Evolutionary conservation across 2,329 filamentous ascomycete species (phyloP).

Genomic region (Alternaria tenuissima): DNA sequence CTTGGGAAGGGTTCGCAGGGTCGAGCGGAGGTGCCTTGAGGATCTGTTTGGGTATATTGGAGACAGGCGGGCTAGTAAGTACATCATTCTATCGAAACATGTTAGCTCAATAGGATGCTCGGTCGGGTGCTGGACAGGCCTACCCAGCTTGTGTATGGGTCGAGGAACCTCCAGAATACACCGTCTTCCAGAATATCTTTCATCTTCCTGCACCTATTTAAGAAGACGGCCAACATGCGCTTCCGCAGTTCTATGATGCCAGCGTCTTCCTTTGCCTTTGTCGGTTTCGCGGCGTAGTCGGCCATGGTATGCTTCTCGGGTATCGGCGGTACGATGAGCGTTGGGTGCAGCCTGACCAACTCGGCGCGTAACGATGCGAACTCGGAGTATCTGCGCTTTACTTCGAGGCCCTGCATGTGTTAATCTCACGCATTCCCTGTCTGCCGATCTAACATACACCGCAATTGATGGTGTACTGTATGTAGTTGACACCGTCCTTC

Average conservation of each 20-base stretch:
- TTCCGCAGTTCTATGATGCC: slow-evolving; percentile 97
- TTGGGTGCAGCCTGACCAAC: slow-evolving; percentile 90
- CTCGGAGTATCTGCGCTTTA: slow-evolving; percentile 93
- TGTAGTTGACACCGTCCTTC: slow-evolving; percentile 92
- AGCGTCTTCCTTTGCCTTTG: slow-evolving; percentile 95
- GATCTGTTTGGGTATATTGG: slow-evolving; percentile 91
- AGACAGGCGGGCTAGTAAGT: slow-evolving; percentile 87
- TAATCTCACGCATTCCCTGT: slow-evolving; percentile 12
- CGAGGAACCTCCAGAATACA: slow-evolving; percentile 96
- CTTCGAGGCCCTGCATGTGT: slow-evolving; percentile 81
- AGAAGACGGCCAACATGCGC: slow-evolving; percentile 93
- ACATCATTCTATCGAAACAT: slow-evolving; percentile 79
- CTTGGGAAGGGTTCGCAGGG: slow-evolving; percentile 87
- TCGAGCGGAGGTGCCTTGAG: slow-evolving; percentile 95
- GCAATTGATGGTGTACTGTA: slow-evolving; percentile 96
- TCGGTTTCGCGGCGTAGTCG: slow-evolving; percentile 97
- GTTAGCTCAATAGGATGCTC: slow-evolving; percentile 4
- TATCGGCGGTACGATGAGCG: slow-evolving; percentile 93
- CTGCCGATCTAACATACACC: slow-evolving; percentile 67
- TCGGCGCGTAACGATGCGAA: slow-evolving; percentile 91
- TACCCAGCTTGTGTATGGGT: slow-evolving; percentile 99
- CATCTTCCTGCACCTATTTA: slow-evolving; percentile 94
- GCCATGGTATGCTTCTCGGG: slow-evolving; percentile 99
- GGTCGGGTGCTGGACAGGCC: slow-evolving; percentile 27
- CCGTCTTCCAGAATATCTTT: slow-evolving; percentile 90